Evolutionary conservation across 1,284 basidiomycete species (phyloP).

Genomic region (Moniliophthora roreri): DNA sequence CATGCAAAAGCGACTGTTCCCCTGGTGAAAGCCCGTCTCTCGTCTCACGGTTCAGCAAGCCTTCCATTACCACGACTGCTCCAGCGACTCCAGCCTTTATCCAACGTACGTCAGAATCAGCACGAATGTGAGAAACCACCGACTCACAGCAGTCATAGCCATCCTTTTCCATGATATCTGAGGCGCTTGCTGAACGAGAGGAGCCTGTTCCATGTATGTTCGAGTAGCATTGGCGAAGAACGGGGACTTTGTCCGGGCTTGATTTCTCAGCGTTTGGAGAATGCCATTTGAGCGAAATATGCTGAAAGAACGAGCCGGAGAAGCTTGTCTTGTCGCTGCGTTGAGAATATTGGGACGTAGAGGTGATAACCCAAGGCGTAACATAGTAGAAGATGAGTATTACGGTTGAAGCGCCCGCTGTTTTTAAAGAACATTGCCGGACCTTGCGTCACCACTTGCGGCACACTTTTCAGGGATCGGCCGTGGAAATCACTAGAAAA

Average conservation of each 20-base stretch:
- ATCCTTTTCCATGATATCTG: slow-evolving; percentile 41
- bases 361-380: slow-evolving; percentile 4
- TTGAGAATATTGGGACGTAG: not conserved
- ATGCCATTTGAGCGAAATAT: slow-evolving; percentile 11
- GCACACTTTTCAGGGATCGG: no score
- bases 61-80: slow-evolving; percentile 62
- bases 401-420: not conserved
- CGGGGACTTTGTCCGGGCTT: not conserved
- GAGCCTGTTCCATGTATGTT: slow-evolving; percentile 30
- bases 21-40: slow-evolving; percentile 60
- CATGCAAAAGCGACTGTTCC: slow-evolving; percentile 75
- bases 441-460: not conserved
- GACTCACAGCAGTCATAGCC: slow-evolving; percentile 41
- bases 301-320: slow-evolving; percentile 9
- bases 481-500: no score
- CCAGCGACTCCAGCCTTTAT: slow-evolving; percentile 67
- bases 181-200: slow-evolving; percentile 28
- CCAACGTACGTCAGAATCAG: slow-evolving; percentile 1
- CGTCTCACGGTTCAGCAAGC: slow-evolving; percentile 76
- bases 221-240: slow-evolving; percentile 18
- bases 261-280: not conserved
- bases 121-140: not conserved
- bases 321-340: not conserved
- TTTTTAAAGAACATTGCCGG: not conserved
- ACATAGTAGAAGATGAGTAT: slow-evolving; percentile 1